Evolutionary conservation across 257 asterid species (phyloP), one percentile per base, ranked within the genome.

Genomic region (Nicotiana benthamiana): DNA sequence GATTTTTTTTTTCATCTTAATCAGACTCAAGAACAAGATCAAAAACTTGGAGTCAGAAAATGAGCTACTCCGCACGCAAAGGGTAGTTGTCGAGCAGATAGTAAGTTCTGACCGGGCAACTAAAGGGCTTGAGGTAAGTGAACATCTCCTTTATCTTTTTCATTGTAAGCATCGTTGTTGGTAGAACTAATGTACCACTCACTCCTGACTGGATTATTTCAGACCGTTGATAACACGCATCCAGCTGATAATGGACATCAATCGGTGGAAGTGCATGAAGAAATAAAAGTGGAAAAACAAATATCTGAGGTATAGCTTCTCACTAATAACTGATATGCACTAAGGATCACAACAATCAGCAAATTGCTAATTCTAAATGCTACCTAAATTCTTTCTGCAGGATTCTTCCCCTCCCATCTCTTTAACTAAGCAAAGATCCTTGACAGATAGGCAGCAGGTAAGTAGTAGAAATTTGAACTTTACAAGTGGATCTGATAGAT

Each of bases 391-490:
- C 62, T 32, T 26, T 84, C 28, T 83, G 86, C 91, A 94, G 97
- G 97, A 94, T 16, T 60, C 89, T 27, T 86, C 79, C 81, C 82
- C 87, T 63, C 79, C 83, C 43, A 85, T 86, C 54, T 88, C 93
- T 63, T 82, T 94, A 72, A 88, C 85, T 18, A 94, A 90, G 89
- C 98, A 92, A 89, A 92, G 92, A 91, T 92, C 97, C 80, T 86
- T 94, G 84, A 92, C 95, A 68, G 95, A 94, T 72, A 88, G 91
- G 86, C 98, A 92, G 87, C 98, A 94, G 97, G 98, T 89, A 90
- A 20, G 63, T 65, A 64, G 79, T n/a, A 74, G 60, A 84, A 82
- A 85, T 79, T 59, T 34, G 81, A 32, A 20, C 59, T 20, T 59
- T 77, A 77, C 81, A 77, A 77, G 81, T 57, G 48, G 9, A 46